phyloP scores from a whole-genome alignment of 805 yeast species.

The Candida sithepensis region DNA sequence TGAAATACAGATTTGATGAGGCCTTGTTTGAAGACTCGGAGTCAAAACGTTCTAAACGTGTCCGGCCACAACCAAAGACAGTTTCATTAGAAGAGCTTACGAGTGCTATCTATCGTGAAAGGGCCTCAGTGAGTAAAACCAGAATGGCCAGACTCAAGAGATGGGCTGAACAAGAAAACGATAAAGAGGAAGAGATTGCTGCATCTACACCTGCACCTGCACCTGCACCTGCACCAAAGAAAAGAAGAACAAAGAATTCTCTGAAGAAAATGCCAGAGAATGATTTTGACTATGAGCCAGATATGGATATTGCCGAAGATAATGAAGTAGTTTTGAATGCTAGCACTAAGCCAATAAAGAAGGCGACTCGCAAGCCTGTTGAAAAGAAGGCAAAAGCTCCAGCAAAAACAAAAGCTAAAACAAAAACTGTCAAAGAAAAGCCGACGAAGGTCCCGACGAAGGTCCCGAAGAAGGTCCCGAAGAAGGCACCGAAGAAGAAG shows the following conservation, averaged over 20 bases:
- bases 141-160: background rate
- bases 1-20: slow-evolving; percentile 20
- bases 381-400: background rate
- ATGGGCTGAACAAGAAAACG: background rate
- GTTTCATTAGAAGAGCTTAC: slow-evolving; percentile 17
- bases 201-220: too few species aligned
- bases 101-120: slow-evolving; percentile 11
- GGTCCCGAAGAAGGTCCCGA: background rate
- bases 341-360: background rate
- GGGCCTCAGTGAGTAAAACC: background rate
- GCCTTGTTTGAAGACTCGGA: slow-evolving; percentile 1
- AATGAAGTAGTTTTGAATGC: background rate
- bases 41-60: slow-evolving; percentile 3
- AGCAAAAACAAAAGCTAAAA: background rate
- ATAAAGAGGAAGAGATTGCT: background rate
- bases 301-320: background rate
- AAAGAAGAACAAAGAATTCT: background rate
- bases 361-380: background rate
- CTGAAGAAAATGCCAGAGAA: background rate
- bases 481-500: background rate
- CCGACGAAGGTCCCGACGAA: background rate
- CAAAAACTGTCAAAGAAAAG: background rate
- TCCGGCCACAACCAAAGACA: background rate
- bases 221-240: background rate
- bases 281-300: background rate